Conservation (phyloP, 2,329 filamentous ascomycete genomes). For the Pseudopithomyces maydicus region DNA sequence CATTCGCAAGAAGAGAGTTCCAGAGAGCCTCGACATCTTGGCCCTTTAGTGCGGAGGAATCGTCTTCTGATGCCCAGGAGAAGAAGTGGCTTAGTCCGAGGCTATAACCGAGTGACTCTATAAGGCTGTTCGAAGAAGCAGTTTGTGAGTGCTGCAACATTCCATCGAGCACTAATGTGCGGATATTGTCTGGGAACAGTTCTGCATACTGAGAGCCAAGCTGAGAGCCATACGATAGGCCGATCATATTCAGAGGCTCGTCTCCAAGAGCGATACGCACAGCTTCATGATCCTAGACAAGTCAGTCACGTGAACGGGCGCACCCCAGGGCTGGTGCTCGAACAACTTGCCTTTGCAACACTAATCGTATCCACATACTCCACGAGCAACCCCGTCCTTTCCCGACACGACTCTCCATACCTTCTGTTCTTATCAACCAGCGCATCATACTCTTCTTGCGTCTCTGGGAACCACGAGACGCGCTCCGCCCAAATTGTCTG, state of each 20-base stretch:
- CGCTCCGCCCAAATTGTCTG: conserved; percentile 44
- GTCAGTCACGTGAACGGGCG: background rate
- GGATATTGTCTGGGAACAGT: conserved; percentile 48
- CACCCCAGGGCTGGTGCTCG: background rate
- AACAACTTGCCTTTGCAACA: conserved; percentile 12
- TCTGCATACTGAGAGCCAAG: conserved; percentile 51
- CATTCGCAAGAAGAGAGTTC: conserved; percentile 31
- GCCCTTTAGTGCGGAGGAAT: conserved; percentile 37
- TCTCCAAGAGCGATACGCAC: conserved; percentile 38
- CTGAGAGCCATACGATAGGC: conserved; percentile 53
- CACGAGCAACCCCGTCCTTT: conserved; percentile 46
- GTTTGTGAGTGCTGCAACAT: conserved; percentile 48
- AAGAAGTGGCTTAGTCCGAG: conserved; percentile 44
- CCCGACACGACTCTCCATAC: conserved; percentile 46
- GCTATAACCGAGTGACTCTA: conserved; percentile 45
- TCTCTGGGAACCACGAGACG: conserved; percentile 44
- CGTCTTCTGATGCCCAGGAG: conserved; percentile 37
- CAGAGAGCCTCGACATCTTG: conserved; percentile 23
- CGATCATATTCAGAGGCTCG: conserved; percentile 46
- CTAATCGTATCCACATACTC: conserved; percentile 49
- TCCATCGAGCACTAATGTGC: conserved; percentile 52
- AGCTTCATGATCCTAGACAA: conserved; percentile 35
- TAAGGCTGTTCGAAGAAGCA: conserved; percentile 40
- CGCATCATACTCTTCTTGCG: conserved; percentile 42
- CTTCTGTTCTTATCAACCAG: conserved; percentile 47